Base-by-base conservation (phyloP, 345 rosid genomes). In the Salix purpurea region DNA sequence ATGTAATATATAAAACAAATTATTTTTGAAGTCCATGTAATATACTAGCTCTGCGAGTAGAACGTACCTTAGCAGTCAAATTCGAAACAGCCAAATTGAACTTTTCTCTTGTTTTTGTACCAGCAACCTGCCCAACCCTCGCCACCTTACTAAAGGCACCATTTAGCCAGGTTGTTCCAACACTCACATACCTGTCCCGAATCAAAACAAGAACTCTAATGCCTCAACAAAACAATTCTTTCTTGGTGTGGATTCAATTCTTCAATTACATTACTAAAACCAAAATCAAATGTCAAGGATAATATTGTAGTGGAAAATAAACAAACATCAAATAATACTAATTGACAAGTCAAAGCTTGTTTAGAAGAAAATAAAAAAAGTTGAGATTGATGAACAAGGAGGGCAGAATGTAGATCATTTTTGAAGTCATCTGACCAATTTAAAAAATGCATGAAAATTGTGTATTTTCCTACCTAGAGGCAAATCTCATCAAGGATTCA, bases 131-230 rank as follows among this genome's bases (percentile, higher is more conserved):
- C 74, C 99, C 92, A 26, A 90, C 97, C 87, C 86, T 93, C 39
- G 97, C 94, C n/a, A 93, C 91, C 83, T 87, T 96, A 82, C 86
- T 84, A 76, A 96, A 91, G 28, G 99, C 94, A 34, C 96, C 98
- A 81, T 90, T 96, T 64, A 96, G 78, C 99, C 99, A 95, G 65
- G 97, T 88, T 77, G 97, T 71, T 80, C 99, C 97, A 2, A 90
- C 90, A 28, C 91, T 89, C 61, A 93, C 92, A 28, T 95, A 91
- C 79, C 98, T 93, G 83, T 68, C 70, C 74, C 74, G 24, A 62
- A 61, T 67, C 75, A 70, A 79, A 68, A 39, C 10, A 58, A 36
- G 62, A 58, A 58, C 62, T 58, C 62, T 9, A n/a, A 10, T 23
- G 62, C 23, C 4, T 21, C 2, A 1, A 40, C 12, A 34, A 34